Percentiles rank a stretch among this genome's conserved stretches.
Evolutionary conservation across 306 rosid species (phyloP).

Genomic region (barrel medic (Medicago truncatula)): DNA sequence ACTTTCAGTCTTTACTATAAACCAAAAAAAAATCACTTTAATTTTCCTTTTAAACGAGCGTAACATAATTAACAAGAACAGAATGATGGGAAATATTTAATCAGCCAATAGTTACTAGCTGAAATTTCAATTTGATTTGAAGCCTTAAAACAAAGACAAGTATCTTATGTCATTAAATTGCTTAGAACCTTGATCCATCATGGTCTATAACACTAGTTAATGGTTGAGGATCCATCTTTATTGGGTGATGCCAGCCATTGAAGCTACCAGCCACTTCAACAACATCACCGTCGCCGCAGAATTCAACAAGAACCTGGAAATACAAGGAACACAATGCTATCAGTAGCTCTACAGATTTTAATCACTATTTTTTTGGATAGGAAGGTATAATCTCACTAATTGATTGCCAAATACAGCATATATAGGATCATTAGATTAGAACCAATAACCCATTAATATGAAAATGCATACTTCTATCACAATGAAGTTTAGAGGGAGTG

Average conservation of each 20-base stretch:
- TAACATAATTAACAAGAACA: constrained; percentile 20
- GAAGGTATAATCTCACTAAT: constrained; percentile 7
- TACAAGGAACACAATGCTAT: constrained; percentile 40
- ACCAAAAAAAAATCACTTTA: constrained; percentile 2
- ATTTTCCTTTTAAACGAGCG: constrained; percentile 29
- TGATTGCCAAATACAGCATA: constrained; percentile 26
- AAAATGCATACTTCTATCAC: constrained; percentile 9
- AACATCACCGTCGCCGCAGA: constrained; percentile 67
- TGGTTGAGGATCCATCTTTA: constrained; percentile 75
- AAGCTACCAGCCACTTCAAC: constrained; percentile 97
- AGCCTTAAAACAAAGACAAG: constrained; percentile 10
- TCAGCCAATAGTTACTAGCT: constrained; percentile 15
- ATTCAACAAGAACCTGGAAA: constrained; percentile 75
- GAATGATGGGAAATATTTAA: constrained; percentile 19
- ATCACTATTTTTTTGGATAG: not conserved
- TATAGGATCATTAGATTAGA: constrained; percentile 13
- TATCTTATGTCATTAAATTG: constrained; percentile 10
- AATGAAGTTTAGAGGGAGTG: not conserved
- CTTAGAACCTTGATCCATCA: constrained; percentile 62
- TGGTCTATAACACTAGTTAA: constrained; percentile 50
- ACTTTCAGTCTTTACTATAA: constrained; percentile 22
- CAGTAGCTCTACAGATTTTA: constrained; percentile 37
- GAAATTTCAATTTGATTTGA: constrained; percentile 25
- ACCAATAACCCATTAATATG: constrained; percentile 16
- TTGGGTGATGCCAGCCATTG: constrained; percentile 90